These are phyloP conservation scores for Ettlia oleoabundans DNA, from an alignment of 139 green algal species.

Conservation along the genomic window DNA sequence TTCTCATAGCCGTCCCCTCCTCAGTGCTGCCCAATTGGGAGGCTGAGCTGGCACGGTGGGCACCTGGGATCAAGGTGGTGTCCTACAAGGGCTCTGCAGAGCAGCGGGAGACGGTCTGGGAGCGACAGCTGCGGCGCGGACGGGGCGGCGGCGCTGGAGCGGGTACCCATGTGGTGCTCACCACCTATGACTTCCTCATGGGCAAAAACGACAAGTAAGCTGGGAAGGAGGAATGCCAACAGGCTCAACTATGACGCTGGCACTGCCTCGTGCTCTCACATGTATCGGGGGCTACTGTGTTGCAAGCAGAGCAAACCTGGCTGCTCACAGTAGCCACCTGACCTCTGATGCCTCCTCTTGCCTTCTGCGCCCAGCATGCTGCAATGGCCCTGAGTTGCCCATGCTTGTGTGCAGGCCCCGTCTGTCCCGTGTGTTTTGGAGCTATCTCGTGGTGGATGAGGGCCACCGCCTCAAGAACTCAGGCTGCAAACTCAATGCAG, in stretches of 20 bases:
- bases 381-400: background rate
- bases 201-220: constrained; percentile 38
- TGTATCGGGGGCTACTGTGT: no score
- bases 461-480: constrained; percentile 81
- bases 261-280: background rate
- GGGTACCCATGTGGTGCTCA: constrained; percentile 63
- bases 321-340: no score
- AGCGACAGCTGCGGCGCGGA: constrained; percentile 14
- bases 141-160: background rate
- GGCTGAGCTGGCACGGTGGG: constrained; percentile 79
- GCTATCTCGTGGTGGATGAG: constrained; percentile 72
- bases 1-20: constrained; percentile 85
- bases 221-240: no score
- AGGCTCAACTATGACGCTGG: no score
- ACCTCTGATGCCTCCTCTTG: no score
- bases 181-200: constrained; percentile 68
- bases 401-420: constrained; percentile 40
- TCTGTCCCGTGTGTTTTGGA: constrained; percentile 51
- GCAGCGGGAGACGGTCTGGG: constrained; percentile 41
- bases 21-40: constrained; percentile 87
- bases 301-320: no score
- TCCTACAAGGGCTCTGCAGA: constrained; percentile 46
- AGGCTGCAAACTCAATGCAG: constrained; percentile 74
- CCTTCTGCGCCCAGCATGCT: no score
- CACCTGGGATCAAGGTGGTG: constrained; percentile 77